Evolutionary conservation across 305 asterid genomes (phyloP).

Genomic region (Fraxinus sp.): DNA sequence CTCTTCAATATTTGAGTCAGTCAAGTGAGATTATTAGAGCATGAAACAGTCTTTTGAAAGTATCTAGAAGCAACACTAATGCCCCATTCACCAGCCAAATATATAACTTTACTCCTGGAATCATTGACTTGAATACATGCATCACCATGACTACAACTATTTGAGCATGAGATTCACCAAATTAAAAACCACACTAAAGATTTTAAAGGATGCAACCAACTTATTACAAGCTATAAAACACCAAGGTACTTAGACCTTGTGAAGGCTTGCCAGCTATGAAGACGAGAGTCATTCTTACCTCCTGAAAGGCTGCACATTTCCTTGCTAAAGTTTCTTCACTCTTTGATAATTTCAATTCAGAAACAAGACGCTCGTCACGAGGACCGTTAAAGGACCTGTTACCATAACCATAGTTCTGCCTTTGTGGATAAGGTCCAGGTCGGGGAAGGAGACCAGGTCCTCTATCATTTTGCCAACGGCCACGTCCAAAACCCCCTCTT

Average conservation of each 20-base stretch:
- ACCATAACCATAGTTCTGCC: constrained; percentile 65
- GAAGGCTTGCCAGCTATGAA: constrained; percentile 9
- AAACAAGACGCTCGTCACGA: constrained; percentile 93
- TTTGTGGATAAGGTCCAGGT: constrained; percentile 83
- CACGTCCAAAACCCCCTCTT: constrained; percentile 84
- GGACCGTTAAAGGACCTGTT: constrained; percentile 54
- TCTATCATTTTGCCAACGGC: constrained; percentile 89
- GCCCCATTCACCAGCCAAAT: constrained; percentile 13
- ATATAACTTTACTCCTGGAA: constrained; percentile 15
- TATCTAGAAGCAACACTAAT: constrained; percentile 7
- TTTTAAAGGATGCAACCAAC: constrained; percentile 15
- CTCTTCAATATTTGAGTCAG: constrained; percentile 12
- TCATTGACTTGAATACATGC: constrained; percentile 10
- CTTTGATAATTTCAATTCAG: constrained; percentile 83
- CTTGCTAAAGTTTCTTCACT: constrained; percentile 95
- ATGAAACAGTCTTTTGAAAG: constrained; percentile 6
- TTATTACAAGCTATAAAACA: constrained; percentile 17
- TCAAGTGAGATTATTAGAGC: constrained; percentile 4
- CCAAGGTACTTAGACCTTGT: constrained; percentile 4
- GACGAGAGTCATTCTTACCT: constrained; percentile 45
- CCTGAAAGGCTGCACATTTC: constrained; percentile 74
- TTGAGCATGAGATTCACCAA: constrained; percentile 13
- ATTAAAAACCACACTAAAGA: not conserved
- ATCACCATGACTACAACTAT: constrained; percentile 13
- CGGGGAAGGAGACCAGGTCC: constrained; percentile 89